Evolutionary conservation across 305 asterid genomes (phyloP), one percentile per base, ranked within the genome.

Genomic region (Solanum hybrid): DNA sequence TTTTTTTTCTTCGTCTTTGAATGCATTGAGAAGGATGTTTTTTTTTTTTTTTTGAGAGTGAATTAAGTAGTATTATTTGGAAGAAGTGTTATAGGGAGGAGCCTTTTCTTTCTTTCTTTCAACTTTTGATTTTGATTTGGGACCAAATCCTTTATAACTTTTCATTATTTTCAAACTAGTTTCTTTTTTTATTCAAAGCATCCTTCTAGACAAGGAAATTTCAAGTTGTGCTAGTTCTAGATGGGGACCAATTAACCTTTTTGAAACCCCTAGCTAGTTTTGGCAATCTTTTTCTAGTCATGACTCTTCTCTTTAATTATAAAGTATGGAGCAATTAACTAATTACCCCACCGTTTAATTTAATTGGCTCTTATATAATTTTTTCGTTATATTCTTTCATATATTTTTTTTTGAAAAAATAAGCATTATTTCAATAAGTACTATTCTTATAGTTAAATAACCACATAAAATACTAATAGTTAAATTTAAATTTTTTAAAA

Each of bases 181-280:
- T 88, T 88, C 77, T 88, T 87, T 77, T 51, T 11, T 88, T 60
- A 77, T 88, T 45, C 86, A 77, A 75, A 88, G 86, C 35, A 88
- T 77, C 86, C 86, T 51, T 88, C 86, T 77, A 40, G 85, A 88
- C 76, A 82, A 77, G n/a, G 86, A 77, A 75, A 77, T 75, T 45
- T 45, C 31, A 85, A 36, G 32, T 35, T 51, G 3, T 51, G 51
- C 32, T 78, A 36, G 34, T 78, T 6, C 45, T 31, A 56, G 87
- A 85, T 56, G 12, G 87, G 76, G 76, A 85, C 87, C 45, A 85
- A 56, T 56, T 85, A 56, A 31, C 76, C 2, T 85, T 84, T 7
- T 19, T 56, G 45, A 56, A 56, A 11, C n/a, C 4, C 31, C 45
- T 51, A 84, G 42, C 45, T 84, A 84, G 42, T 10, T 84, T 17